phyloP scores from a whole-genome alignment of 169 alveolate species.

The Condylostoma magnum region DNA sequence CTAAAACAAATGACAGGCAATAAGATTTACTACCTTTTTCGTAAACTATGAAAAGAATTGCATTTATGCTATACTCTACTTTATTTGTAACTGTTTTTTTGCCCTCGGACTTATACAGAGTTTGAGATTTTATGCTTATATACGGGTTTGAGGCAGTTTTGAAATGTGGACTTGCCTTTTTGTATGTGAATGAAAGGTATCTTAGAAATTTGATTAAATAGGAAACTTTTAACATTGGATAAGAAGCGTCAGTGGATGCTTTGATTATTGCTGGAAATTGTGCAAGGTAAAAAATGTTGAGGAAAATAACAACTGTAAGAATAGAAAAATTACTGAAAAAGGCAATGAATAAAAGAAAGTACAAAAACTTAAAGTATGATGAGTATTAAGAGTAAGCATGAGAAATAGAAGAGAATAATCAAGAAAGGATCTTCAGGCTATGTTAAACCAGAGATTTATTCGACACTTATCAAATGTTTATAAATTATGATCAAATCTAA shows the following conservation, averaged over 20 bases:
- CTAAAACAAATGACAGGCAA: background rate
- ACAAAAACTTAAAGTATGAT: background rate
- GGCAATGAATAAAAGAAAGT: background rate
- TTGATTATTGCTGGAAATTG: slow-evolving; percentile 1
- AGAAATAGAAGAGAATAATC: background rate
- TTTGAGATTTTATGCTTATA: slow-evolving; percentile 13
- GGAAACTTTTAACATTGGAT: background rate
- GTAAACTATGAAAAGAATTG: slow-evolving; percentile 1
- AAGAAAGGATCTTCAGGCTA: background rate
- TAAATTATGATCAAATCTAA: background rate
- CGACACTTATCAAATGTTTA: background rate
- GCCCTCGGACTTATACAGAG: background rate
- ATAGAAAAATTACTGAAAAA: background rate
- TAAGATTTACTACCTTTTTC: slow-evolving; percentile 4
- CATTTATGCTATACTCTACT: background rate
- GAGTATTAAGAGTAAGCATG: background rate
- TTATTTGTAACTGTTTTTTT: background rate
- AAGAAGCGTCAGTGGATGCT: slow-evolving; percentile 5
- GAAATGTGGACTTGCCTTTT: background rate
- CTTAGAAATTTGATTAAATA: background rate
- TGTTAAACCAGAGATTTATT: background rate
- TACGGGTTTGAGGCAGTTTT: slow-evolving; percentile 17
- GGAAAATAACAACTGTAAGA: background rate
- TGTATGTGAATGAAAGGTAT: background rate
- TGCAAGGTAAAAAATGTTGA: background rate